These are phyloP conservation scores for Prunus padus DNA, from an alignment of 306 rosid species.

Conservation along the genomic window DNA sequence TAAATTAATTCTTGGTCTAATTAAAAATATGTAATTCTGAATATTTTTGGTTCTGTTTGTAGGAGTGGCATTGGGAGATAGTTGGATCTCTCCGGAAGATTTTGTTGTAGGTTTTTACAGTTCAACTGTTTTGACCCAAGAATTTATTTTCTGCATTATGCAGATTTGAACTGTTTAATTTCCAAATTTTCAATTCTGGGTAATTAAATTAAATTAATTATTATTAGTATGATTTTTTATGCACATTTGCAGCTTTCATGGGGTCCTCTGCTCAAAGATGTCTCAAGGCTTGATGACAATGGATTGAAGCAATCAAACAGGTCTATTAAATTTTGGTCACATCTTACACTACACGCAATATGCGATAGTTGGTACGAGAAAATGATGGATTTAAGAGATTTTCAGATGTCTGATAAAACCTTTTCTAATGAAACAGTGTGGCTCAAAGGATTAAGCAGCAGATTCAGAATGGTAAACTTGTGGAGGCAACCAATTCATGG, in stretches of 20 bases:
- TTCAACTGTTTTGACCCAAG: constrained; percentile 7
- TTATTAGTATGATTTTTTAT: too few relatives aligned
- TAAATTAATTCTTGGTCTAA: background rate
- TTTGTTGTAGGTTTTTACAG: constrained; percentile 52
- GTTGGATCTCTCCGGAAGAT: constrained; percentile 98
- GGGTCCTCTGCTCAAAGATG: constrained; percentile 93
- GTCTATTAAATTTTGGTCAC: constrained; percentile 25
- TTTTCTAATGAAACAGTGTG: constrained; percentile 44
- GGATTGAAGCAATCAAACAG: constrained; percentile 58
- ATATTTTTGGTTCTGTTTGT: background rate
- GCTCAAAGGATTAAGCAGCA: constrained; percentile 64
- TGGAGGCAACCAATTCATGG: constrained; percentile 70
- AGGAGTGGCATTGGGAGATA: constrained; percentile 94
- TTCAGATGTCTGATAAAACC: constrained; percentile 14
- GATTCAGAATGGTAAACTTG: constrained; percentile 49
- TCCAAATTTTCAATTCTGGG: background rate
- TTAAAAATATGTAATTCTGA: background rate
- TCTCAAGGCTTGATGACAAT: constrained; percentile 66
- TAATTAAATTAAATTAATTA: background rate
- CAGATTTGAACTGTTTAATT: background rate
- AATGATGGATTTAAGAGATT: background rate
- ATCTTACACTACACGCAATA: background rate
- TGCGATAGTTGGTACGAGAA: background rate
- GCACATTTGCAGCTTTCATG: constrained; percentile 60
- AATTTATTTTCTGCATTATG: background rate